Base-by-base conservation (phyloP, 2,329 filamentous ascomycete species). In the Pleoardoris graminearum region DNA sequence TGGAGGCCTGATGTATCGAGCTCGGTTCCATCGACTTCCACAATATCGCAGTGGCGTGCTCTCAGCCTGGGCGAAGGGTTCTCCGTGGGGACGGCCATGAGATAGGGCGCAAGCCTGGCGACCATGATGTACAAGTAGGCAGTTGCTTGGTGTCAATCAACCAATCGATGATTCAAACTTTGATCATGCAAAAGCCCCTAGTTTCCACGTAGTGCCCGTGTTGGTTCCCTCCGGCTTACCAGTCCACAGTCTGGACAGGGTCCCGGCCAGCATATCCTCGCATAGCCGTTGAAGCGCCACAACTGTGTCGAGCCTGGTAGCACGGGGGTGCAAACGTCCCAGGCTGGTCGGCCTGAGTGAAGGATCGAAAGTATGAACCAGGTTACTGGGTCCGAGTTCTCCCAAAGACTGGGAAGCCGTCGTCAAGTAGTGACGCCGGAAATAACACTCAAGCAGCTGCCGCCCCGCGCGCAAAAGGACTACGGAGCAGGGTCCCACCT, bases 1-100 rank as follows among this genome's bases (percentile, higher is more conserved):
- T 66, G 56, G 7, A 72, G 59, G 36, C 57, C 58, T 19, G 63
- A 62, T 3, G 62, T 69, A 32, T 71, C 66, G 19, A 72, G 49
- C n/a, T 69, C 65, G 17, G 67, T 55, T 36, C 62, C 60, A 25
- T 68, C 61, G n/a, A 72, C 55, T 17, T 67, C 61, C 16, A 71
- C 32, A 27, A 72, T 66, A 19, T 62, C 59, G 55, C 61, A 66
- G 22, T 70, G 66, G 32, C 59, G 61, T 38, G 59, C 59, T 60
- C 55, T 50, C 60, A 22, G 54, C 57, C 10, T 52, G 32, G 35
- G 47, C 36, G 25, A 57, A 37, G 27, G 19, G n/a, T 19, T n/a
- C 8, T 43, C 14, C 21, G 36, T 42, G 19, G 36, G 14, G 42
- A 36, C 16, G 29, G 35, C 39, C 38, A 43, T 41, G n/a, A 37